These are phyloP conservation scores for Mimosa pudica DNA, from an alignment of 306 rosid genomes.

Conservation along the genomic window DNA sequence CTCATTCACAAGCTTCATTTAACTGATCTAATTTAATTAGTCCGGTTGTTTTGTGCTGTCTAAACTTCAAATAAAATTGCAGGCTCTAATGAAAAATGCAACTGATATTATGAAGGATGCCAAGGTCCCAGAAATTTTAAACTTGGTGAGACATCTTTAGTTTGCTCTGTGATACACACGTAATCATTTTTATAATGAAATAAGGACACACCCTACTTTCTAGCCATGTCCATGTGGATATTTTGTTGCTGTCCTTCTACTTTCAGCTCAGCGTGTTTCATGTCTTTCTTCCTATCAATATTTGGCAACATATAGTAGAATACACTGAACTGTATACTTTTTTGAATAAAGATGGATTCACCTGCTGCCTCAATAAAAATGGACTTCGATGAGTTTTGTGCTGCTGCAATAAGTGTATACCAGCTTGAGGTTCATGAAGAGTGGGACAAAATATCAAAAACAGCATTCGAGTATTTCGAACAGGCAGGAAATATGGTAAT, in stretches of 20 bases:
- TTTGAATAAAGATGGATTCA: slow-evolving; percentile 71
- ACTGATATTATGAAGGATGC: slow-evolving; percentile 94
- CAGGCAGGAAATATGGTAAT: slow-evolving; percentile 72
- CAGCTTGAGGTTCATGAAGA: slow-evolving; percentile 87
- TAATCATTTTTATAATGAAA: slow-evolving; percentile 6
- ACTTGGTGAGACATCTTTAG: slow-evolving; percentile 55
- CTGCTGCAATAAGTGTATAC: slow-evolving; percentile 77
- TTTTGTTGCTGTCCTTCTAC: neutral
- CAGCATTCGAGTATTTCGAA: slow-evolving; percentile 71
- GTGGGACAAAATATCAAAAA: slow-evolving; percentile 79
- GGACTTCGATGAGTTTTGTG: slow-evolving; percentile 92
- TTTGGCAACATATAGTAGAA: neutral
- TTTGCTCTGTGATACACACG: slow-evolving; percentile 31
- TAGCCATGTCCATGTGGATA: slow-evolving; percentile 17
- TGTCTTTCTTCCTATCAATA: slow-evolving; percentile 11
- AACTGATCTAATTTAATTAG: slow-evolving; percentile 10
- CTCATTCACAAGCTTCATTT: slow-evolving; percentile 10
- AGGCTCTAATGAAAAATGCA: slow-evolving; percentile 83
- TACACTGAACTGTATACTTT: slow-evolving; percentile 29
- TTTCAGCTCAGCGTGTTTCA: slow-evolving; percentile 14
- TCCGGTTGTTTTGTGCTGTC: slow-evolving; percentile 9
- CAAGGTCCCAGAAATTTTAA: slow-evolving; percentile 66
- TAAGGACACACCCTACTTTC: neutral
- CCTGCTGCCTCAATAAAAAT: slow-evolving; percentile 58
- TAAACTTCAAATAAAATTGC: slow-evolving; percentile 32